Evolutionary conservation across 2,329 filamentous ascomycete genomes (phyloP), one percentile per base, ranked within the genome.

Genomic region (Fusarium sp.): DNA sequence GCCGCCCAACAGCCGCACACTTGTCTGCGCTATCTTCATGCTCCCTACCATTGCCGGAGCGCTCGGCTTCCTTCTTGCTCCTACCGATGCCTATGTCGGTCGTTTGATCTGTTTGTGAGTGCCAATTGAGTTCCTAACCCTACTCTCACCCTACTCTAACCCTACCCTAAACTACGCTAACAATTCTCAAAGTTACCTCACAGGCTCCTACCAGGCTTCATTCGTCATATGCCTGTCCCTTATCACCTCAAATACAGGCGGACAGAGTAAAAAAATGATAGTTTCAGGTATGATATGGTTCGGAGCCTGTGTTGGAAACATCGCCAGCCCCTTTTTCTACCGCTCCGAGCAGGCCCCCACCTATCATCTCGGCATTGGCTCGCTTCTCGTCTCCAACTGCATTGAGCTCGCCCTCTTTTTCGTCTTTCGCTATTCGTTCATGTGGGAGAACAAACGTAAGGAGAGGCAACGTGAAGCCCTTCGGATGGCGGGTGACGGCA

Each of bases 241-340:
- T 67, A 85, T 85, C 47, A 87, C 86, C 0, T 85, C 85, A 40
- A 89, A 89, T 73, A 86, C 85, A 0, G 85, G 83, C 1, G 89
- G 89, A 0, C 88, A 90, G 70, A 90, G 89, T 1, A 91, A 91
- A 78, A 91, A 92, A 77, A 89, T 91, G 54, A 87, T 91, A 30
- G 90, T 89, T n/a, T 90, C 90, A 25, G 89, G 88, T 2, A 86
- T 90, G 66, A 84, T 91, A 3, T 91, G 90, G 81, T 83, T 91
- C 11, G 89, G 88, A 0, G 89, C 89, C 65, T 91, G 89, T 74
- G 85, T 87, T 2, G 90, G 90, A 6, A 91, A 92, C 75, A 90
- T 92, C 47, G 86, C 85, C 5, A 88, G 90, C 0, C 90, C 90
- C 0, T 91, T 91, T 80, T 91, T 92, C 81, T 92, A 91, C 80